phyloP scores from a whole-genome alignment of 2,329 filamentous ascomycete genomes.

The Hypoxylon sp. region DNA sequence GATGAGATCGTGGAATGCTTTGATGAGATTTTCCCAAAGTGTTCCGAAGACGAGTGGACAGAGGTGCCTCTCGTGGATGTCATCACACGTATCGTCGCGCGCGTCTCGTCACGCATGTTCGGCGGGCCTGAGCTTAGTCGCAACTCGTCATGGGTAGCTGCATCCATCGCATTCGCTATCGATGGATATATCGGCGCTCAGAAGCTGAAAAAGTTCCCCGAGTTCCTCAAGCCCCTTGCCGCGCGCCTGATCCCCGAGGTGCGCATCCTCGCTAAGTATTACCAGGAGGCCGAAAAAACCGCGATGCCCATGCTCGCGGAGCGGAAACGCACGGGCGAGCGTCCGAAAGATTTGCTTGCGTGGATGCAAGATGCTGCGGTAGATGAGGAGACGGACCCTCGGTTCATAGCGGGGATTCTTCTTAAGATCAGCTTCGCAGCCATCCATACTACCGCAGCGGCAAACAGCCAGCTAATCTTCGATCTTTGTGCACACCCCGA shows the following conservation, averaged over 20 bases:
- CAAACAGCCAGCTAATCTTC: constrained; percentile 49
- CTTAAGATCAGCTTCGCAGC: constrained; percentile 50
- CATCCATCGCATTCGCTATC: constrained; percentile 44
- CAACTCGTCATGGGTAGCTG: constrained; percentile 44
- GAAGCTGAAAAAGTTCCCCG: constrained; percentile 42
- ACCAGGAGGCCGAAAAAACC: constrained; percentile 33
- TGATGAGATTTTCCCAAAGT: constrained; percentile 40
- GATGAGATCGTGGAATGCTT: constrained; percentile 49
- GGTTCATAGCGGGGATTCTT: constrained; percentile 47
- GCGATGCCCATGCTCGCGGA: constrained; percentile 42
- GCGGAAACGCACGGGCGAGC: constrained; percentile 16
- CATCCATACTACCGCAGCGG: constrained; percentile 51
- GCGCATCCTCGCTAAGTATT: constrained; percentile 37
- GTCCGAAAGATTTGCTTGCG: constrained; percentile 24
- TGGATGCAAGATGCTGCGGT: constrained; percentile 45
- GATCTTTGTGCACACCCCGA: constrained; percentile 55
- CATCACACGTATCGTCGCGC: constrained; percentile 51
- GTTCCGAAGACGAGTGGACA: constrained; percentile 47
- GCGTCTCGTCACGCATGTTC: constrained; percentile 53
- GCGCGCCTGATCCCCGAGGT: constrained; percentile 42
- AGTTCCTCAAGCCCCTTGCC: constrained; percentile 11
- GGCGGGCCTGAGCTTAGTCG: constrained; percentile 27
- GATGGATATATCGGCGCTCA: constrained; percentile 46
- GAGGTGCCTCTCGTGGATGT: constrained; percentile 45
- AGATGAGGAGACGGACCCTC: constrained; percentile 34